A percentile compares a stretch with the other conserved stretches of the same genome.
Evolutionary conservation across 192 early-diverging fungal species (phyloP).

Genomic region (Linnemannia elongata): DNA sequence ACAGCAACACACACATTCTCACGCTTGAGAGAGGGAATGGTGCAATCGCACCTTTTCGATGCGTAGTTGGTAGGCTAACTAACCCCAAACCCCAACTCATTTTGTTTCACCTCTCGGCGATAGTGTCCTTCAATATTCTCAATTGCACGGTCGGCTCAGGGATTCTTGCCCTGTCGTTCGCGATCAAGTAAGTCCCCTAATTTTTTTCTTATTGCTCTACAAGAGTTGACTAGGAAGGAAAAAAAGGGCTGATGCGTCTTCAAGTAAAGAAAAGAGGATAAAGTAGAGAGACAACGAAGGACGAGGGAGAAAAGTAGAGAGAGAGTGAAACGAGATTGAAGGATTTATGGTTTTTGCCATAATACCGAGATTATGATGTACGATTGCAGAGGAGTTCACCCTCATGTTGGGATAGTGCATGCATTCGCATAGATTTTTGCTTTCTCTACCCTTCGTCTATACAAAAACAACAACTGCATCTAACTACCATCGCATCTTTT

Average conservation of each 20-base stretch:
- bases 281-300: neutral
- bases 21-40: neutral
- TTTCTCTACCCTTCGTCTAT: neutral
- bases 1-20: too few relatives aligned
- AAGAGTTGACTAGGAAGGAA: neutral
- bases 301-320: neutral
- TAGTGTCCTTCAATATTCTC: slow-evolving; percentile 71
- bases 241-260: neutral
- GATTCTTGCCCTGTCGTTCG: slow-evolving; percentile 76
- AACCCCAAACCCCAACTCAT: neutral
- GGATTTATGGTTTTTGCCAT: neutral
- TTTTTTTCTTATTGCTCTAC: neutral
- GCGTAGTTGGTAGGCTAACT: neutral
- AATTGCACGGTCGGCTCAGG: slow-evolving; percentile 80
- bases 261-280: neutral
- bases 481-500: neutral
- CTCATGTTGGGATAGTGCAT: neutral
- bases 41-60: neutral
- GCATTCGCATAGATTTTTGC: neutral
- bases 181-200: slow-evolving; percentile 63
- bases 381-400: neutral
- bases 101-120: neutral
- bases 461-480: neutral
- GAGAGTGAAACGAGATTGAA: neutral
- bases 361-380: neutral